These are phyloP conservation scores for Nigrospora osmanthi DNA, from an alignment of 2,329 filamentous ascomycete genomes.

Conservation along the genomic window DNA sequence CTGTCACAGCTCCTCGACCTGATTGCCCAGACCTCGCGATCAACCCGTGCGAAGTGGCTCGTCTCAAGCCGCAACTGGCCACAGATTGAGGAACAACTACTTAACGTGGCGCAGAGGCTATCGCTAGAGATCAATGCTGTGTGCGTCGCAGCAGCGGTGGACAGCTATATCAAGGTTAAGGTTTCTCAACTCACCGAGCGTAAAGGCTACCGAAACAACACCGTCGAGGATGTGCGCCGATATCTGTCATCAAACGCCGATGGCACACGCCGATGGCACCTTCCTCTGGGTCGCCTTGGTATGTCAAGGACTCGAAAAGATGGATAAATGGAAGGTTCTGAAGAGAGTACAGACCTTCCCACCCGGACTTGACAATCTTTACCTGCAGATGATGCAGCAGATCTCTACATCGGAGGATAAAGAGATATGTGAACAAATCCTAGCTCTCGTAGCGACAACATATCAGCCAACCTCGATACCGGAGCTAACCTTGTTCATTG, in stretches of 20 bases:
- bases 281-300: slow-evolving; percentile 37
- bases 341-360: slow-evolving; percentile 16
- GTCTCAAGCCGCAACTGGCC: slow-evolving; percentile 33
- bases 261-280: too few species aligned
- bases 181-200: too few species aligned
- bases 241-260: slow-evolving; percentile 19
- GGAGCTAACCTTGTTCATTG: slow-evolving; percentile 16
- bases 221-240: slow-evolving; percentile 14
- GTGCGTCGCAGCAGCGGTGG: slow-evolving; percentile 25
- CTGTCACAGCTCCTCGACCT: slow-evolving; percentile 23
- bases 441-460: slow-evolving; percentile 19
- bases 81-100: slow-evolving; percentile 24
- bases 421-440: slow-evolving; percentile 21
- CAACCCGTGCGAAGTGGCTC: slow-evolving; percentile 28
- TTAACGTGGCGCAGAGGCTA: slow-evolving; percentile 11
- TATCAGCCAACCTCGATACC: slow-evolving; percentile 26
- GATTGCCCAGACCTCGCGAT: slow-evolving; percentile 17
- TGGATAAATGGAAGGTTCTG: slow-evolving; percentile 16
- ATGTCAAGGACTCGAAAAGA: slow-evolving; percentile 19
- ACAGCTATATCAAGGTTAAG: slow-evolving; percentile 25
- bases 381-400: slow-evolving; percentile 26
- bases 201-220: too few species aligned
- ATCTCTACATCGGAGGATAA: slow-evolving; percentile 19
- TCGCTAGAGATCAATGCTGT: slow-evolving; percentile 28
- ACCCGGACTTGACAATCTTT: slow-evolving; percentile 25